A percentile compares a stretch with the other conserved stretches of the same genome.
Conservation (phyloP, 495 filamentous ascomycete species). For the Rostrohypoxylon terebratum region DNA sequence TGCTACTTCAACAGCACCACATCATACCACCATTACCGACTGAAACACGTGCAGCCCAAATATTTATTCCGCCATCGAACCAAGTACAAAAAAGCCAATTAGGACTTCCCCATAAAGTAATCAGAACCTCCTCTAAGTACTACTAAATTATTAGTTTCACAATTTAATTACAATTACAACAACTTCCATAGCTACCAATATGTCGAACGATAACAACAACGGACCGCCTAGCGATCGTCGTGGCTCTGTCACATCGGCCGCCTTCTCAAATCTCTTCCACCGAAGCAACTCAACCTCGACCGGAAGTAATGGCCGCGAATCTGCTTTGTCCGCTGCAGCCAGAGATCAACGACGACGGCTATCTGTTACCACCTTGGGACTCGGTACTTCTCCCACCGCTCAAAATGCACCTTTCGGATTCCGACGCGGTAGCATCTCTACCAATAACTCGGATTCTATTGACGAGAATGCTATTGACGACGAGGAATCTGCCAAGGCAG, state of each 20-base stretch:
- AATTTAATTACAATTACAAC: not conserved
- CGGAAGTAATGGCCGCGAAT: constrained; percentile 65
- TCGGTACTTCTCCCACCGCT: constrained; percentile 78
- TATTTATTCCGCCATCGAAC: constrained; percentile 31
- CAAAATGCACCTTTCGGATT: constrained; percentile 66
- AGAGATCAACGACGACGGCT: constrained; percentile 84
- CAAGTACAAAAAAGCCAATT: constrained; percentile 24
- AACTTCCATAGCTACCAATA: constrained; percentile 21
- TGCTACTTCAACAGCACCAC: constrained; percentile 40
- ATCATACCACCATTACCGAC: constrained; percentile 34
- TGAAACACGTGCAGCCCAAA: constrained; percentile 29
- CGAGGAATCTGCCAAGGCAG: constrained; percentile 65
- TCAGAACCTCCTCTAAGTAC: not conserved
- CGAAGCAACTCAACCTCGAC: constrained; percentile 60
- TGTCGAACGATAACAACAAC: constrained; percentile 51
- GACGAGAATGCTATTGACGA: constrained; percentile 93
- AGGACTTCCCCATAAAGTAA: not conserved
- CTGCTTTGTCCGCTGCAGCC: constrained; percentile 73
- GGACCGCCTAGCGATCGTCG: constrained; percentile 62
- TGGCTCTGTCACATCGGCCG: constrained; percentile 65
- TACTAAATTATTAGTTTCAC: constrained; percentile 11
- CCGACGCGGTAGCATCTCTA: constrained; percentile 80
- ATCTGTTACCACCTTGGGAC: constrained; percentile 86
- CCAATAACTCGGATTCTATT: constrained; percentile 76
- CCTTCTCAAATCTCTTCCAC: constrained; percentile 67